Base-by-base conservation (phyloP, 352 stramenopile genomes). In the Globisporangium splendens region DNA sequence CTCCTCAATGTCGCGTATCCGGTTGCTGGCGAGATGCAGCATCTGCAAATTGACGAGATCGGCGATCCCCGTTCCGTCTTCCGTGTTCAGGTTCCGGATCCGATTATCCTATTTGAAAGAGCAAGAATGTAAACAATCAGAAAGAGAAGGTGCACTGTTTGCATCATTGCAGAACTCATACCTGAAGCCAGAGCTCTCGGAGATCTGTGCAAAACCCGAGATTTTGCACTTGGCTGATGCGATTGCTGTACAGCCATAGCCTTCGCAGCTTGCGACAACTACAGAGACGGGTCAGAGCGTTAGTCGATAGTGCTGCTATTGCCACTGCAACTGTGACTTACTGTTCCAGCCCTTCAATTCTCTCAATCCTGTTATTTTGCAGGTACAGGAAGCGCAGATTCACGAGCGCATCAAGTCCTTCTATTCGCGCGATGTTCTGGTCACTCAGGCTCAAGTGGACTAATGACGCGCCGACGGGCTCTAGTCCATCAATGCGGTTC, bases 161-260 rank as follows among this genome's bases (percentile, higher is more conserved):
- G n/a, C 28, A 35, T 35, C 28, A 8, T 6, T 35, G 4, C 2
- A 42, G 35, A 35, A 8, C 11, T 2, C 17, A 21, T 24, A 82
- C 75, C 63, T 96, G 88, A 2, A 96, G 62, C 75, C 80, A 94
- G 24, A 97, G 63, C 65, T 96, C 88, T 22, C 81, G 73, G 20
- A 97, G 49, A 42, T 95, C 84, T 13, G 71, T 75, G 51, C 79
- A 89, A 17, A 66, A 62, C 8, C 70, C 65, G 0, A 97, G 65
- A 31, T 83, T 83, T 22, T 91, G 79, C 15, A 96, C 70, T 3
- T 21, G 50, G 1, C 60, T 56, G 35, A 97, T 70, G 39, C 68
- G 66, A 54, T 96, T 97, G 21, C 71, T 69, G 39, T 74, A 89
- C 31, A 96, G 48, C 86, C 89, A 97, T 18, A 96, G 66, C 10